Base-by-base conservation (phyloP, 345 rosid species). In the Luvunga scandens region DNA sequence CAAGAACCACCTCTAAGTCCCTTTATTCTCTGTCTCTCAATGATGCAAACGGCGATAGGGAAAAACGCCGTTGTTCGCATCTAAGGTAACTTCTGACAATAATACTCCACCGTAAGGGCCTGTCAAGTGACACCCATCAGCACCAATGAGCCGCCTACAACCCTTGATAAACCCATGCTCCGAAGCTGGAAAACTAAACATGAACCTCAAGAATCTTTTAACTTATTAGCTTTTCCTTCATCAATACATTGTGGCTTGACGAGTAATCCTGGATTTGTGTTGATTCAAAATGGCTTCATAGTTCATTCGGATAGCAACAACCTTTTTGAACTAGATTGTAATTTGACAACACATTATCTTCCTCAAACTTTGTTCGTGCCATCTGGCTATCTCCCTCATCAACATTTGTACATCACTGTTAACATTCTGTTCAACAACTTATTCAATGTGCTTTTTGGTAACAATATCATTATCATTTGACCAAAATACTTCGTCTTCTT, bases 11-110 rank as follows among this genome's bases (percentile, higher is more conserved):
- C 9, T 57, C 25, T 2, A 55, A 19, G 24, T 19, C 2, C 5
- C 2, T 19, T 0, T 8, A 2, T 22, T 57, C 61, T 34, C 1
- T 5, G 0, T 6, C 0, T 6, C 9, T 57, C 1, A 57, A 8
- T 7, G 10, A 57, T 21, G 45, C 3, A 7, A 6, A 57, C 24
- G 6, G 0, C 9, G 3, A n/a, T 27, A 9, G 0, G 2, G 9
- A 4, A 60, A 60, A 24, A 24, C 7, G 1, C 2, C 0, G 24
- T 2, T 24, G 6, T 24, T 57, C 0, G 34, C 10, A n/a, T 57
- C 27, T 1, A 7, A n/a, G n/a, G 1, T 9, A 60, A 24, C 4
- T n/a, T 2, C 9, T n/a, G 1, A 60, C 30, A 24, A 24, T 1
- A 57, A 13, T 8, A 24, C 27, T 60, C 30, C 14, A 10, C 2